Evolutionary conservation across 106 monocot genomes (phyloP), one percentile per base, ranked within the genome.

Genomic region (Platanthera zijinensis): DNA sequence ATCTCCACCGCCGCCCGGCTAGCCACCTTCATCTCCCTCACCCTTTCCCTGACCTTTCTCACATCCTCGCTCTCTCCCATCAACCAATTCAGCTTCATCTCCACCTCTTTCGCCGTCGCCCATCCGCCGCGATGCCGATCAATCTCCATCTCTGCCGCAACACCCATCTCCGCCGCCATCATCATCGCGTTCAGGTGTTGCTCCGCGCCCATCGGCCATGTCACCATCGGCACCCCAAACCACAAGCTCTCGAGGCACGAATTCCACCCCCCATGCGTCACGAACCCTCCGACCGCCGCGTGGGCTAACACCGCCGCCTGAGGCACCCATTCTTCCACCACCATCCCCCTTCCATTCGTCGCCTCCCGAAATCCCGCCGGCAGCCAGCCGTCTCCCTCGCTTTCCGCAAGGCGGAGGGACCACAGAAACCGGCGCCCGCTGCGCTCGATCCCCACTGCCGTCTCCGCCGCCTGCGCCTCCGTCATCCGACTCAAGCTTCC

Each of bases 231-330:
- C 75, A 85, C 85, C 7, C 77, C 77, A 30, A 10, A 52, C 69
- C 52, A 53, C 46, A 78, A 10, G 69, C 70, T 71, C 82, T 95
- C 89, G 48, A 85, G 52, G 73, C 79, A 79, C 7, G 91, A 95
- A 67, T 95, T 91, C 91, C 95, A 95, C 48, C 95, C 95, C 53
- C 87, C 83, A 76, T 95, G 89, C 6, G 85, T 89, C 77, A 95
- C 48, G 81, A 89, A 95, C 12, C 70, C 78, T 17, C 79, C 79
- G 8, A 68, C 47, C 6, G 71, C 52, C 47, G 7, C 9, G 59
- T 71, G 70, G 21, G 53, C 14, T 14, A 78, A 47, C 13, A 78
- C 81, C 81, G 4, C 57, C 75, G 17, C 78, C 63, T 28, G 82
- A 10, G 51, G 84, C 76, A 46, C 76, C 80, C 72, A 80, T 32